Percentiles rank a stretch among this genome's conserved stretches.
Evolutionary conservation across 768 basidiomycete species (phyloP).

Genomic region (Leccinum variicolor): DNA sequence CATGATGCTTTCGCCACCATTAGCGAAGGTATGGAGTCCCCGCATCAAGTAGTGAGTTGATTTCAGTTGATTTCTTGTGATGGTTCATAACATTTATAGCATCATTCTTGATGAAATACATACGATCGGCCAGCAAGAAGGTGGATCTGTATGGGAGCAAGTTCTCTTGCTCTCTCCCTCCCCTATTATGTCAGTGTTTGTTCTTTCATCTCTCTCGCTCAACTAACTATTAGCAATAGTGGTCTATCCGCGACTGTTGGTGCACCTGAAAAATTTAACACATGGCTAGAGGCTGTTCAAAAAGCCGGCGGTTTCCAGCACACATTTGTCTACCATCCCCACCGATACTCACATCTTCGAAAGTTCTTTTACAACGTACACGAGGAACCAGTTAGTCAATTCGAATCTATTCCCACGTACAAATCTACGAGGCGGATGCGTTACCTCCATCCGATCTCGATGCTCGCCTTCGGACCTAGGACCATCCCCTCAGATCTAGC

Average conservation of each 20-base stretch:
- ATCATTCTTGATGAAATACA: slow-evolving; percentile 60
- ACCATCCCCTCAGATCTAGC: slow-evolving; percentile 60
- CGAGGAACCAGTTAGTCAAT: slow-evolving; percentile 3
- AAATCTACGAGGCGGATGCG: slow-evolving; percentile 38
- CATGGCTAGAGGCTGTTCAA: slow-evolving; percentile 64
- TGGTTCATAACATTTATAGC: slow-evolving; percentile 30
- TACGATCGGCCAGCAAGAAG: slow-evolving; percentile 66
- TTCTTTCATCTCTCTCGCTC: not conserved
- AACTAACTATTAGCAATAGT: slow-evolving; percentile 30
- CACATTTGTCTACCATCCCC: slow-evolving; percentile 57
- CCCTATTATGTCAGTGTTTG: slow-evolving; percentile 57
- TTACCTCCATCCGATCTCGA: slow-evolving; percentile 63
- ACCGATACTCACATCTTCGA: slow-evolving; percentile 71
- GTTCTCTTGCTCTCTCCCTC: slow-evolving; percentile 68
- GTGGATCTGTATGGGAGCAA: slow-evolving; percentile 72
- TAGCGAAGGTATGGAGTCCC: slow-evolving; percentile 60
- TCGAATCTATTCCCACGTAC: slow-evolving; percentile 39
- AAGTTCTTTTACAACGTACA: slow-evolving; percentile 56
- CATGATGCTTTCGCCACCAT: slow-evolving; percentile 64
- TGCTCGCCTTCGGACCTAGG: slow-evolving; percentile 51
- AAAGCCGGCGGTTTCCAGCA: slow-evolving; percentile 55
- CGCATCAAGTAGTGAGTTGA: slow-evolving; percentile 51
- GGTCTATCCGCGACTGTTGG: slow-evolving; percentile 74
- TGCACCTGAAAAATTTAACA: slow-evolving; percentile 58
- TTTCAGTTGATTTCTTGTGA: not conserved